Evolutionary conservation across 176 grass and related monocot genomes (phyloP).

Genomic region (Dendrocalamus sinicus): DNA sequence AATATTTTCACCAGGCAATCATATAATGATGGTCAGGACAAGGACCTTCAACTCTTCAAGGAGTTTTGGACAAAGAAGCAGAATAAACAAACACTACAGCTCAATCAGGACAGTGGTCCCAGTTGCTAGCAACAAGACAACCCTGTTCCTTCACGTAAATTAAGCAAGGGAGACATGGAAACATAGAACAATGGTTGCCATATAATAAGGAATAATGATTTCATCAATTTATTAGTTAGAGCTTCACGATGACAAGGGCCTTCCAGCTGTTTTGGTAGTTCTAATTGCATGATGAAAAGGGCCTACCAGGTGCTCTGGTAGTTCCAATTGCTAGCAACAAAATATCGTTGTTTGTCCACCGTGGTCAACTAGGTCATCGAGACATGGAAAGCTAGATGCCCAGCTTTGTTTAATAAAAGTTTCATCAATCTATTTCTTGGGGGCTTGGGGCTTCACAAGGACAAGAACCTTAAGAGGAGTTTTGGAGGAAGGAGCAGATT

Average conservation of each 20-base stretch:
- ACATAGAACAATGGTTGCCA: too few relatives aligned
- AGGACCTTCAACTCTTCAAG: background rate
- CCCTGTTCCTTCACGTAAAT: background rate
- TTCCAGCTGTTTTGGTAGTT: slow-evolving; percentile 15
- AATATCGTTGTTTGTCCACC: background rate
- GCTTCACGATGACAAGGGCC: background rate
- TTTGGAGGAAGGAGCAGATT: too few relatives aligned
- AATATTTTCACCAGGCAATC: background rate
- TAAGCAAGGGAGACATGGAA: background rate
- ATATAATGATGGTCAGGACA: slow-evolving; percentile 9
- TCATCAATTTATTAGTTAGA: background rate
- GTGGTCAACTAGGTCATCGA: background rate
- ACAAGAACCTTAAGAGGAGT: too few relatives aligned
- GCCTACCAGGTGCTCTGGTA: background rate
- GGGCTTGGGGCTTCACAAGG: too few relatives aligned
- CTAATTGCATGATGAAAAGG: background rate
- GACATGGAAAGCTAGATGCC: background rate
- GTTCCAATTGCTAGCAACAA: slow-evolving; percentile 16
- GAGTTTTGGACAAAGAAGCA: slow-evolving; percentile 14
- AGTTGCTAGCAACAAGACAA: background rate
- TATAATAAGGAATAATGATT: too few relatives aligned
- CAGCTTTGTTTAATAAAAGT: background rate
- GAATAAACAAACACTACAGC: slow-evolving; percentile 5
- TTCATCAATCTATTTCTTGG: background rate
- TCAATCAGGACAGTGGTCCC: background rate